phyloP scores from a whole-genome alignment of 2,329 filamentous ascomycete genomes.

The Fusarium sp. region DNA sequence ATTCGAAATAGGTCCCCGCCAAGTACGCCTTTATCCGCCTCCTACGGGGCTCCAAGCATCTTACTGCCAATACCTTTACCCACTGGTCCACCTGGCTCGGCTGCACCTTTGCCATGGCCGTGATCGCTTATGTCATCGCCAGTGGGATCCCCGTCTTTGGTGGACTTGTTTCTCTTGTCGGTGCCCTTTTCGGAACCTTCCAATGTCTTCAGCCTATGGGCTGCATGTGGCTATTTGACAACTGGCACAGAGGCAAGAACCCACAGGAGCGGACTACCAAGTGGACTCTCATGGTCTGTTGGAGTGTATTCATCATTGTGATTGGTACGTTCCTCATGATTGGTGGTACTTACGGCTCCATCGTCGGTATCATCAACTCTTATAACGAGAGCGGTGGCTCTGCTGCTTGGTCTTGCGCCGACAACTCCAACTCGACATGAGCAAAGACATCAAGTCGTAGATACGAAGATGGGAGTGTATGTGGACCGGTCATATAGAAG shows the following conservation, averaged over 20 bases:
- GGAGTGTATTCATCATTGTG: conserved; percentile 31
- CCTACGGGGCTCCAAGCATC: conserved; percentile 50
- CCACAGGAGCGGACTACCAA: background rate
- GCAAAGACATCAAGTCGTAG: too few species aligned
- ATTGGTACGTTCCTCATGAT: conserved; percentile 58
- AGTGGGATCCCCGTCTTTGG: conserved; percentile 43
- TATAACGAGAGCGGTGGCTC: conserved; percentile 56
- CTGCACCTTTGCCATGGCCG: conserved; percentile 45
- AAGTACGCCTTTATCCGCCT: conserved; percentile 39
- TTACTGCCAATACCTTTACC: conserved; percentile 47
- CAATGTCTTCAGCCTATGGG: conserved; percentile 51
- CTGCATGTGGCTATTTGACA: conserved; percentile 50
- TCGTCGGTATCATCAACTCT: conserved; percentile 53
- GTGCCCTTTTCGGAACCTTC: conserved; percentile 49
- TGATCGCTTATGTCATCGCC: conserved; percentile 46
- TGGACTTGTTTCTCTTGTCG: conserved; percentile 48
- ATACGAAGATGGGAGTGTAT: too few species aligned
- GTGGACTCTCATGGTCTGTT: conserved; percentile 34
- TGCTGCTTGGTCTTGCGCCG: conserved; percentile 59
- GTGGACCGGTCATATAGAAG: too few species aligned
- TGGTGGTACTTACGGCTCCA: conserved; percentile 61
- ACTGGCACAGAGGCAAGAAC: conserved; percentile 38
- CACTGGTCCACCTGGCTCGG: conserved; percentile 54
- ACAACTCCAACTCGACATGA: conserved; percentile 50
- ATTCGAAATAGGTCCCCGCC: conserved; percentile 19